Evolutionary conservation across 1,284 basidiomycete genomes (phyloP), one percentile per base, ranked within the genome.

Genomic region (Malassezia yamatoensis): DNA sequence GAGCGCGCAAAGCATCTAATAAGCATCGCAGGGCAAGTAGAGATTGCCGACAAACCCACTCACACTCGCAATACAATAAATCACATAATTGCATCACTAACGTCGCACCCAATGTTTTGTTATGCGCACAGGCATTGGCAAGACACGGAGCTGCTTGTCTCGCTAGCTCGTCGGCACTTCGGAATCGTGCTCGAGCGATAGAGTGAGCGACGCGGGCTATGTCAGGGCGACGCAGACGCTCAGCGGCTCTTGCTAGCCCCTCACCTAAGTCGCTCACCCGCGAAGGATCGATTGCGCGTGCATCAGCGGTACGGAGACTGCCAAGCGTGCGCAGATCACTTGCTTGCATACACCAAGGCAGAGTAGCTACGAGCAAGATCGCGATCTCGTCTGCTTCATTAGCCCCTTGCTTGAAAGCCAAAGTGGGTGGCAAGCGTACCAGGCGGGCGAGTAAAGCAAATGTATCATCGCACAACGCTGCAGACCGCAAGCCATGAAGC

Each of bases 101-200:
- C 36, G 42, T 40, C 16, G 54, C 54, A 24, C 34, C 33, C 13
- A 47, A 21, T 36, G 32, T 5, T 36, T 35, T 21, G 20, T 16
- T 8, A 21, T 21, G 13, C 16, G 41, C 35, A 11, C 49, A 37
- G 5, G 33, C 37, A 12, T 8, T 20, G 34, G 38, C 83, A 40
- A 96, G 80, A 63, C 86, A 85, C 2, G 83, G 80, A 16, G 89
- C 84, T 0, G 89, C 90, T 72, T 96, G 90, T 2, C 89, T 83
- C 55, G 93, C 81, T 75, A 96, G 90, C 75, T 96, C 90, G 54
- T 96, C 91, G 71, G 86, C 86, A 2, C 89, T 89, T 41, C 90
- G 81, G 80, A 96, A 96, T 42, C 88, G 85, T 20, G 81, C 79
- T 75, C 87, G 88, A 39, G 87, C 83, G 62, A 93, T 90, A 7